Percentiles rank a stretch among this genome's conserved stretches.
Conservation (phyloP, 2,329 filamentous ascomycete species). For the Ilyonectria robusta region DNA sequence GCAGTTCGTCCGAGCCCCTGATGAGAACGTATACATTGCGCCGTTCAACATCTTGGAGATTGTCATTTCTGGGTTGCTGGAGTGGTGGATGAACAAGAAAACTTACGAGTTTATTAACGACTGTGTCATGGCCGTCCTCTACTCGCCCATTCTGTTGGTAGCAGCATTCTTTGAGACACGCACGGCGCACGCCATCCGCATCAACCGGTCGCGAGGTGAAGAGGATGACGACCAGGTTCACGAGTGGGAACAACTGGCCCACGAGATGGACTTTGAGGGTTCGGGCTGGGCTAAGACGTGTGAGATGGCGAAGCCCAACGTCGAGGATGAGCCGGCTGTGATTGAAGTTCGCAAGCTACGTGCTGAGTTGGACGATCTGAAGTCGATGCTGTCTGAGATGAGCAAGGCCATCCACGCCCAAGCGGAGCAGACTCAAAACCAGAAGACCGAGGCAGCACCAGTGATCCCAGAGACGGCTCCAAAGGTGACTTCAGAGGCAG, state of each 20-base stretch:
- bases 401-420: slow-evolving; percentile 42
- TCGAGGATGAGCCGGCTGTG: slow-evolving; percentile 84
- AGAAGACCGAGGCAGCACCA: slow-evolving; percentile 11
- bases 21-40: slow-evolving; percentile 98
- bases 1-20: slow-evolving; percentile 95
- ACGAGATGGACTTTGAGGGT: slow-evolving; percentile 82
- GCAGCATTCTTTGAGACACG: slow-evolving; percentile 81
- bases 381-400: slow-evolving; percentile 59
- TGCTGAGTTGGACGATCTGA: slow-evolving; percentile 71
- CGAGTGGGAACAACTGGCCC: slow-evolving; percentile 90
- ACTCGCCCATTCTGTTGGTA: slow-evolving; percentile 85
- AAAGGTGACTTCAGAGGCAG: neutral
- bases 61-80: slow-evolving; percentile 81
- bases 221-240: slow-evolving; percentile 90
- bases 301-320: slow-evolving; percentile 80
- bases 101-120: slow-evolving; percentile 89
- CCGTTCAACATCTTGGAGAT: slow-evolving; percentile 96
- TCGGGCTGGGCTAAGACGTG: slow-evolving; percentile 91
- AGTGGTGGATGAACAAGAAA: slow-evolving; percentile 92
- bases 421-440: slow-evolving; percentile 1
- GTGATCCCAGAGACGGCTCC: neutral
- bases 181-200: slow-evolving; percentile 75
- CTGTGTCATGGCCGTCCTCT: slow-evolving; percentile 86
- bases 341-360: slow-evolving; percentile 75
- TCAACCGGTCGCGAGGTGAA: slow-evolving; percentile 84